These are phyloP conservation scores for Aspergillus nomiae DNA, from an alignment of 2,329 filamentous ascomycete species.

Conservation along the genomic window DNA sequence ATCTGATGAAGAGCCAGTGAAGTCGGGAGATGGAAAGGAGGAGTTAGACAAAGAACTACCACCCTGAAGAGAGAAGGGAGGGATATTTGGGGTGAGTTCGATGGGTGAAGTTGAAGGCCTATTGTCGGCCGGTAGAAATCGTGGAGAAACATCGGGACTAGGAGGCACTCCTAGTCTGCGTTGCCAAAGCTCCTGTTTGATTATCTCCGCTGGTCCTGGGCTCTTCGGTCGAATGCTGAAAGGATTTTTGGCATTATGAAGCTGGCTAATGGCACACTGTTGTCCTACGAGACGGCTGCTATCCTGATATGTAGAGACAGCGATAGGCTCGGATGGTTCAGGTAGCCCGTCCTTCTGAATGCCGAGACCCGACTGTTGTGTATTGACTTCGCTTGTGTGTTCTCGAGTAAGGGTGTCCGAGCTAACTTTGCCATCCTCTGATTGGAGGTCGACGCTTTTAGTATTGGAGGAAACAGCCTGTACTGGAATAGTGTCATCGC, in stretches of 20 bases:
- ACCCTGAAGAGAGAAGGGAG: conserved; percentile 43
- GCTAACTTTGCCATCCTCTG: conserved; percentile 27
- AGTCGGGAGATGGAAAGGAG: conserved; percentile 49
- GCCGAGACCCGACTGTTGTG: conserved; percentile 30
- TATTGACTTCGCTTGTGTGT: conserved; percentile 12
- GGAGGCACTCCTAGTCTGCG: conserved; percentile 24
- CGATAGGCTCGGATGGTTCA: not conserved
- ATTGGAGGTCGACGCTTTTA: conserved; percentile 20
- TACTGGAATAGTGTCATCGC: conserved; percentile 14
- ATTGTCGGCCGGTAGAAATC: conserved; percentile 40
- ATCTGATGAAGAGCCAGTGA: conserved; percentile 44
- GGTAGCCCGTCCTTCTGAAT: conserved; percentile 13
- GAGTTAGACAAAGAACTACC: conserved; percentile 42
- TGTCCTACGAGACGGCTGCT: conserved; percentile 2
- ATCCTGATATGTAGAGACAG: conserved; percentile 5
- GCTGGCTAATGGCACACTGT: conserved; percentile 13
- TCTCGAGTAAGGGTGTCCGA: conserved; percentile 30
- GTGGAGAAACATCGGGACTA: conserved; percentile 41
- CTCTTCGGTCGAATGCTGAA: conserved; percentile 25
- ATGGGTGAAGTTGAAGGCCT: conserved; percentile 46
- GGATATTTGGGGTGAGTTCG: conserved; percentile 41
- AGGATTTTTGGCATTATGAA: conserved; percentile 24
- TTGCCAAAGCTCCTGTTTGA: conserved; percentile 34
- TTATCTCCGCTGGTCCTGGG: conserved; percentile 27
- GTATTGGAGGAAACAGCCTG: conserved; percentile 11